Base-by-base conservation (phyloP, 208 protist genomes). In the Leishmania turanica region DNA sequence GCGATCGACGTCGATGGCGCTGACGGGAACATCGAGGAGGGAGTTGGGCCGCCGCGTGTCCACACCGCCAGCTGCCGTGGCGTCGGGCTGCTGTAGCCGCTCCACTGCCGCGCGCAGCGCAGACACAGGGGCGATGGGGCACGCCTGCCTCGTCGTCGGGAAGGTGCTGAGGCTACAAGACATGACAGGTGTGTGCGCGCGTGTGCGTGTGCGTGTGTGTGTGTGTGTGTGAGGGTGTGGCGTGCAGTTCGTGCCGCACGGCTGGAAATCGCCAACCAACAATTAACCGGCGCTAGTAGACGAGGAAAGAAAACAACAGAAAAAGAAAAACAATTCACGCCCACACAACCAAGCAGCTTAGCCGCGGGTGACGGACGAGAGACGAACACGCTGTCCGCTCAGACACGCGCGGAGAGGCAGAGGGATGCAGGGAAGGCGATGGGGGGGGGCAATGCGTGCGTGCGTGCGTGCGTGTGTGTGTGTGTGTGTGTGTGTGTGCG, bases 11-110 rank as follows among this genome's bases (percentile, higher is more conserved):
- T 97, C 94, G 2, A 71, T 73, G 49, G 84, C 81, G 75, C 89
- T 94, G 60, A 97, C 79, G 2, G 94, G 94, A 0, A 95, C 92
- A 84, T 97, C 92, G 53, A 97, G 53, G 11, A 91, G 75, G 65
- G 89, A 91, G 80, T 90, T 90, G 72, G 84, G 87, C 13, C 75
- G 70, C 8, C 82, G 76, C 8, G 65, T 40, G 72, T 79, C 71
- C 31, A 62, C 34, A 40, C 9, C 42, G 27, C 17, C 68, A 27
- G 40, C 68, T 47, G 73, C 19, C 24, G 66, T 65, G 17, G 60
- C 73, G 49, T 49, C 37, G 1, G 68, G n/a, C 19, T 81, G 58
- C 68, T 89, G 87, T 78, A 86, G 75, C 5, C 72, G 80, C 42
- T 90, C 77, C 11, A 75, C 75, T 15, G 75, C 78, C 1, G 82